Conservation (phyloP, 2,329 filamentous ascomycete genomes). For the Penicillium concentricum region DNA sequence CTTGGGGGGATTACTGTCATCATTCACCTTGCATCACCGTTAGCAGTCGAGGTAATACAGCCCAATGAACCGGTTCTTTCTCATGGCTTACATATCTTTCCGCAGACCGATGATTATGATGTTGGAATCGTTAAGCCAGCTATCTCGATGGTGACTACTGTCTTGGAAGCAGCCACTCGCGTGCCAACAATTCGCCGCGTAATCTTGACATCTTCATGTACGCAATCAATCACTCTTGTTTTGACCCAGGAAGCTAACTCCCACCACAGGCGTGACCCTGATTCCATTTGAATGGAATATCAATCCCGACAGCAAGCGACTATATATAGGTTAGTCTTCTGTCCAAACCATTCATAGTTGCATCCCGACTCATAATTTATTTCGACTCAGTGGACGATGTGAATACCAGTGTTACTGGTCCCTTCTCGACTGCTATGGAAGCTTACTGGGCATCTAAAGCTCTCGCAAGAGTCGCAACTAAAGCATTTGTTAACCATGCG, state of each 20-base stretch:
- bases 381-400: not conserved
- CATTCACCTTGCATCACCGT: not conserved
- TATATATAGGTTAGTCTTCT: slow-evolving; percentile 9
- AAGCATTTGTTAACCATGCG: slow-evolving; percentile 13
- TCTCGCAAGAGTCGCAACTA: slow-evolving; percentile 24
- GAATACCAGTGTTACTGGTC: not conserved
- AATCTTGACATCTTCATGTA: not conserved
- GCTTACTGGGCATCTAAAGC: slow-evolving; percentile 34
- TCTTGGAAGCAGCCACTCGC: slow-evolving; percentile 5
- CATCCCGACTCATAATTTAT: not conserved
- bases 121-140: slow-evolving; percentile 1
- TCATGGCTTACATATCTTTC: not conserved
- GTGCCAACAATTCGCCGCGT: not conserved
- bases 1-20: not conserved
- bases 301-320: slow-evolving; percentile 8
- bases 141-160: slow-evolving; percentile 2
- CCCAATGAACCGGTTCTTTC: not conserved
- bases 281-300: slow-evolving; percentile 22
- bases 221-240: not conserved
- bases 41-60: not conserved
- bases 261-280: slow-evolving; percentile 17
- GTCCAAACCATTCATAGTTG: not conserved
- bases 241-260: not conserved
- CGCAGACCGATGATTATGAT: not conserved
- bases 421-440: slow-evolving; percentile 22